Percentiles rank a stretch among this genome's conserved stretches.
Evolutionary conservation across 2,329 filamentous ascomycete species (phyloP).

Genomic region (Claviceps digitariae): DNA sequence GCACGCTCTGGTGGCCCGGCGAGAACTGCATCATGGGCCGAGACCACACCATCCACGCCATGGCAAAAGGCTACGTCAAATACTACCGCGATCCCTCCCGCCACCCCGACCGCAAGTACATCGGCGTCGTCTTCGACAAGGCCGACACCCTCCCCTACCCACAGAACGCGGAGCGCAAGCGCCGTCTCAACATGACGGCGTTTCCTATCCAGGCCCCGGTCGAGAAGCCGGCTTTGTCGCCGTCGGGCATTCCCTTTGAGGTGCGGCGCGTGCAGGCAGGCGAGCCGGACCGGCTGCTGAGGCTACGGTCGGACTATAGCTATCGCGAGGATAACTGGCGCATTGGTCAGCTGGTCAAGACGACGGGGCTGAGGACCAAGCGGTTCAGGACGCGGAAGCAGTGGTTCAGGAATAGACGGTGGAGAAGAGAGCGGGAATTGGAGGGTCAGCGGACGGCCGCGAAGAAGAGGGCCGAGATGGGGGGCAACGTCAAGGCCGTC

Average conservation of each 20-base stretch:
- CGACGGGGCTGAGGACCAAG: constrained; percentile 35
- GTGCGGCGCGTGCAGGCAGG: constrained; percentile 28
- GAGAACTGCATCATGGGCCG: constrained; percentile 93
- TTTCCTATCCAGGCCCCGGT: constrained; percentile 28
- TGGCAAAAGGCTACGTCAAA: constrained; percentile 77
- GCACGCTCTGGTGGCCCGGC: constrained; percentile 86
- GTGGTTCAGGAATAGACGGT: constrained; percentile 30
- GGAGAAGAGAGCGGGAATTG: constrained; percentile 28
- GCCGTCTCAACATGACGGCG: constrained; percentile 61
- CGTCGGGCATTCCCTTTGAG: constrained; percentile 37
- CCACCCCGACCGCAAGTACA: constrained; percentile 84
- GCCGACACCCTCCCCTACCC: constrained; percentile 68
- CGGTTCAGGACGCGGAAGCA: constrained; percentile 37
- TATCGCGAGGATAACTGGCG: constrained; percentile 49
- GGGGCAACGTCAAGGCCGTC: constrained; percentile 16
- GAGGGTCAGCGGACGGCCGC: constrained; percentile 27
- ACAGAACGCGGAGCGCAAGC: constrained; percentile 55
- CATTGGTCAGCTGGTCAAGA: constrained; percentile 39
- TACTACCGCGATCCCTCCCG: constrained; percentile 82
- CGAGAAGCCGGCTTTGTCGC: constrained; percentile 26
- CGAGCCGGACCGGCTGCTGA: constrained; percentile 33
- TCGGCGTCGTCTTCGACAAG: constrained; percentile 81
- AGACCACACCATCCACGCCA: constrained; percentile 90
- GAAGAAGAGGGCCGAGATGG: constrained; percentile 19
- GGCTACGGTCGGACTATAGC: constrained; percentile 39